Evolutionary conservation across 2,329 filamentous ascomycete species (phyloP), one percentile per base, ranked within the genome.

Genomic region (Sarocladiaceae sp.): DNA sequence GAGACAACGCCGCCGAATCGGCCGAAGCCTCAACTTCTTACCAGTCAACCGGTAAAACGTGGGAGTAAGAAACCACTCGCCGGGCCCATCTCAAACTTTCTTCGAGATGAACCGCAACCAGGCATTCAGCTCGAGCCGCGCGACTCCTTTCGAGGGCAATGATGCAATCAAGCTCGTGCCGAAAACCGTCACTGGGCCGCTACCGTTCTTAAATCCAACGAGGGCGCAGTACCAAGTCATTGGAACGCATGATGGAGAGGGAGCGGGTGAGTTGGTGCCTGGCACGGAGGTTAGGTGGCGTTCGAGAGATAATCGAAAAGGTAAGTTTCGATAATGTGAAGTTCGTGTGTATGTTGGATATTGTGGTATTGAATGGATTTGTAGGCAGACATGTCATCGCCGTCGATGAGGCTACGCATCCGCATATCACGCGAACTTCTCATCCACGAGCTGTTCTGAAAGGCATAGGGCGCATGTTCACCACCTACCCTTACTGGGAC

Each of bases 401-500:
- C 3, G 25, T 46, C 40, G 20, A 29, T 18, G n/a, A 26, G 20
- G 11, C 13, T 18, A 26, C 22, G 12, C 40, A 46, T 10, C 40
- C 40, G 11, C 40, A 46, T 20, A 13, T 46, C 23, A 4, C 3
- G 23, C 40, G 22, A 10, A 49, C 46, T 5, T 35, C 46, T 20
- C 29, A 22, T 20, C 29, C 29, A 4, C 35, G 23, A 7, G 25
- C 35, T 18, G 37, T 56, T 3, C 44, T 56, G 20, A 52, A 52
- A 22, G 56, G 57, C 28, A 50, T 59, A 25, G 7, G 15, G 11
- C 58, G 58, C 52, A 60, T 60, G 56, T 50, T 53, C 18, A 58
- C 56, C 23, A 46, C 53, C 15, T 59, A 36, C 33, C 58, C 59
- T 7, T 56, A 58, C 53, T 59, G 59, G 59, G 59, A 60, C 40